phyloP scores from a whole-genome alignment of 169 alveolate genomes.

The Cryptosporidium felis region DNA sequence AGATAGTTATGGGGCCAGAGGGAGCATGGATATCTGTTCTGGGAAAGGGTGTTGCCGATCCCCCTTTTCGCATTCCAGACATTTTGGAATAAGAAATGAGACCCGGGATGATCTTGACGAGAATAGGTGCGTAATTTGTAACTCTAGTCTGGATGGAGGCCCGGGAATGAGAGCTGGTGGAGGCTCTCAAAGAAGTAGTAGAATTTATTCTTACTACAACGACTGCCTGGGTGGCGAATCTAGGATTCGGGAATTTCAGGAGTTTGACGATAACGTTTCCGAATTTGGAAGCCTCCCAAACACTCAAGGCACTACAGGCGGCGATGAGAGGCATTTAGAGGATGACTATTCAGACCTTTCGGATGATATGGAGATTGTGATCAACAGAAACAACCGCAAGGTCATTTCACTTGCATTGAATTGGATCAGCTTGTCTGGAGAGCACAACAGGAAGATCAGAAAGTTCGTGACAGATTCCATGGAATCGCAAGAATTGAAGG shows the following conservation, averaged over 20 bases:
- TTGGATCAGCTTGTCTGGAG: conserved; percentile 70
- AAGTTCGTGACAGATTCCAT: conserved; percentile 53
- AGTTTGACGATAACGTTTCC: too few species aligned
- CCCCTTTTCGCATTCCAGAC: neutral
- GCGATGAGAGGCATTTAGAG: neutral
- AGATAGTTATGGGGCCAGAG: too few species aligned
- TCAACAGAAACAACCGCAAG: conserved; percentile 45
- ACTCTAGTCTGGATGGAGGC: neutral
- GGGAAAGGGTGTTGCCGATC: neutral
- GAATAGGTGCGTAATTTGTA: neutral
- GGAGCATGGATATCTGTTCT: neutral
- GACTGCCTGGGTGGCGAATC: neutral
- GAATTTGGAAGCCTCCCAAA: too few species aligned
- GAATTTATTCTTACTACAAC: neutral
- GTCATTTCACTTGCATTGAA: conserved; percentile 38
- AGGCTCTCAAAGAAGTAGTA: neutral
- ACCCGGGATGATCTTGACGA: neutral
- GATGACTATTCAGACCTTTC: conserved; percentile 15
- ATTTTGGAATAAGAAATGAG: neutral
- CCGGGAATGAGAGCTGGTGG: neutral
- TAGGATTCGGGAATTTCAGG: too few species aligned
- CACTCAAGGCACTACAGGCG: neutral
- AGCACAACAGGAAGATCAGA: conserved; percentile 32
- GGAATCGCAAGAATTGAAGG: conserved; percentile 25
- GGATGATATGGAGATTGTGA: conserved; percentile 18